Conservation (phyloP, 345 rosid species). For the Eutrema japonicum region DNA sequence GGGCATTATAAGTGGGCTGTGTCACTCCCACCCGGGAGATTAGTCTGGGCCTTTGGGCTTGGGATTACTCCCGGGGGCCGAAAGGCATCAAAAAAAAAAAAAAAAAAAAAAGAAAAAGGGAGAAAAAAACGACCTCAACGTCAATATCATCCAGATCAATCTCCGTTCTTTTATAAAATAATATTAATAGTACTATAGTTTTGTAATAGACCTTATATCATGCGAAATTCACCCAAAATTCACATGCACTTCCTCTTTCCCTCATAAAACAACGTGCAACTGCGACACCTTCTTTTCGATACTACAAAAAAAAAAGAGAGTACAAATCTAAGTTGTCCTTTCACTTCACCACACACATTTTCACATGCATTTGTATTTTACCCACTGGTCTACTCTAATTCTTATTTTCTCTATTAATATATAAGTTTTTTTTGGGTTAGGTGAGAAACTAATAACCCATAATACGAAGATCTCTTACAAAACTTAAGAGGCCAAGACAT, state of each 20-base stretch:
- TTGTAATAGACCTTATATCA: background rate
- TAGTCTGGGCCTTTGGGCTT: no score
- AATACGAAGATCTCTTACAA: background rate
- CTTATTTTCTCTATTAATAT: background rate
- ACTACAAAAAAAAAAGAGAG: background rate
- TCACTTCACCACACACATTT: constrained; percentile 13
- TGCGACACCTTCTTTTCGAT: constrained; percentile 34
- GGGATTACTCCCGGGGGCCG: no score
- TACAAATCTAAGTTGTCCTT: background rate
- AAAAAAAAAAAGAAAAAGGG: no score
- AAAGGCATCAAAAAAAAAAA: no score
- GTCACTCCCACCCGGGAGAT: no score
- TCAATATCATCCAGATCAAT: background rate
- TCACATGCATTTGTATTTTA: constrained; percentile 35
- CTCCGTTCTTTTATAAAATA: background rate
- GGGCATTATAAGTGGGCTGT: no score
- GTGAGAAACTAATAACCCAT: background rate
- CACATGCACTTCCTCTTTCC: constrained; percentile 41
- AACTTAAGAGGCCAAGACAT: background rate
- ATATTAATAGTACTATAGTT: background rate
- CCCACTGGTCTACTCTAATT: constrained; percentile 22
- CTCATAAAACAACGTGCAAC: constrained; percentile 33
- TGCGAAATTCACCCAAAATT: constrained; percentile 29
- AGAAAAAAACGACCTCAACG: background rate
- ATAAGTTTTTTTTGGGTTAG: background rate